Evolutionary conservation across 345 rosid genomes (phyloP), one percentile per base, ranked within the genome.

Genomic region (Geranium brycei): DNA sequence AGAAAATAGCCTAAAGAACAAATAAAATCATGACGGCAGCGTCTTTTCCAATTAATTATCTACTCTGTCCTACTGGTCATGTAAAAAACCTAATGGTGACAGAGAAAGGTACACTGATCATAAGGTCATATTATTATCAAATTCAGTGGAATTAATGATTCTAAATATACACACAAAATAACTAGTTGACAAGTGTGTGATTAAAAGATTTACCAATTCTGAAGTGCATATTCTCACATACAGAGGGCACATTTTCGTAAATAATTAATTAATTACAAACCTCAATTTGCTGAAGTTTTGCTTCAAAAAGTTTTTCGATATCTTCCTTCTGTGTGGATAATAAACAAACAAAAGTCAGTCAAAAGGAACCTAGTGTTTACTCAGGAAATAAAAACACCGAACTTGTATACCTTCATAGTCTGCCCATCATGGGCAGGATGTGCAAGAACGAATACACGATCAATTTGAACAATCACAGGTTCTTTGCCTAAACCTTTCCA

Each of bases 401-500:
- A 75, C 19, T 64, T 66, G 58, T 71, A 60, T 62, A 89, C 97
- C 86, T 79, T 85, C 62, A 81, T 78, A 57, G 86, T 77, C 65
- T 63, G 76, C 57, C 77, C 84, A 82, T 86, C 81, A 55, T 83
- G 75, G 66, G 82, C 86, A 66, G 97, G 95, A 65, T 83, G 79
- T 64, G 96, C 96, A 69, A 93, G 91, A 78, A 93, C 67, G 66
- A 93, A 93, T 57, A 93, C 90, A 67, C 97, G 95, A 66, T 93
- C 99, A 62, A 90, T 75, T 64, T 87, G 84, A 80, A 90, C 96
- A 75, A 93, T 82, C 16, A 93, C 99, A 19, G 99, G 95, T 77
- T 93, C 97, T 77, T 90, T 90, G 56, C 97, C 99, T 63, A 93
- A 74, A 73, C 99, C 82, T 80, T 93, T 90, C 99, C 99, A 93